Percentiles rank a stretch among this genome's conserved stretches.
These are phyloP conservation scores for Sporopachydermia quercuum DNA, from an alignment of 805 yeast genomes.

Conservation along the genomic window DNA sequence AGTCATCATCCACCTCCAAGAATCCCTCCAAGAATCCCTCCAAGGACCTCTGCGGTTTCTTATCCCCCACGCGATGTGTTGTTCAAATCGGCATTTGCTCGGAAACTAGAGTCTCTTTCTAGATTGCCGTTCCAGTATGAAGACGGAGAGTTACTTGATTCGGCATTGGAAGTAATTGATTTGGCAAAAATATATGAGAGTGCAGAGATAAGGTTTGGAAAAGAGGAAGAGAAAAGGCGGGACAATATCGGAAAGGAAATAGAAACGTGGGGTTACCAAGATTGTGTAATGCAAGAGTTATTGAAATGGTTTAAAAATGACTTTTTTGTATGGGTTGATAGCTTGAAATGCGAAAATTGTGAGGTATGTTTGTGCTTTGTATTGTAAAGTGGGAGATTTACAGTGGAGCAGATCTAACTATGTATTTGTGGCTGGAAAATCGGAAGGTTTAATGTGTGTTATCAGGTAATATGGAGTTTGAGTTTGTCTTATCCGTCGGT, in stretches of 20 bases:
- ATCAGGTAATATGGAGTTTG: too few relatives aligned
- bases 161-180: constrained; percentile 50
- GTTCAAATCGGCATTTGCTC: background rate
- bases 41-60: too few relatives aligned
- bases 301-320: constrained; percentile 59
- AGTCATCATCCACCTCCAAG: too few relatives aligned
- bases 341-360: constrained; percentile 46
- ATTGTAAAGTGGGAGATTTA: background rate
- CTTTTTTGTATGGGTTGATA: constrained; percentile 75
- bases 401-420: background rate
- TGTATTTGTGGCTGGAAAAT: too few relatives aligned
- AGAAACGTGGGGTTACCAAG: constrained; percentile 31
- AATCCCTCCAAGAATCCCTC: too few relatives aligned
- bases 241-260: constrained; percentile 4
- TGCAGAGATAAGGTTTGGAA: constrained; percentile 36
- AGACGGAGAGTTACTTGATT: constrained; percentile 29
- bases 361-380: constrained; percentile 13
- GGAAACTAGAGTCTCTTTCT: constrained; percentile 3
- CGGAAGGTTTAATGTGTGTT: too few relatives aligned
- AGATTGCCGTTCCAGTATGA: constrained; percentile 24
- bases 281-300: constrained; percentile 40
- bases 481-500: too few relatives aligned
- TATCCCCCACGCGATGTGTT: too few relatives aligned
- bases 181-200: constrained; percentile 40
- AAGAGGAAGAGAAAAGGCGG: constrained; percentile 13